A percentile compares a stretch with the other conserved stretches of the same genome.
phyloP scores from a whole-genome alignment of 192 early-diverging fungal species.

The Podila epicladia region DNA sequence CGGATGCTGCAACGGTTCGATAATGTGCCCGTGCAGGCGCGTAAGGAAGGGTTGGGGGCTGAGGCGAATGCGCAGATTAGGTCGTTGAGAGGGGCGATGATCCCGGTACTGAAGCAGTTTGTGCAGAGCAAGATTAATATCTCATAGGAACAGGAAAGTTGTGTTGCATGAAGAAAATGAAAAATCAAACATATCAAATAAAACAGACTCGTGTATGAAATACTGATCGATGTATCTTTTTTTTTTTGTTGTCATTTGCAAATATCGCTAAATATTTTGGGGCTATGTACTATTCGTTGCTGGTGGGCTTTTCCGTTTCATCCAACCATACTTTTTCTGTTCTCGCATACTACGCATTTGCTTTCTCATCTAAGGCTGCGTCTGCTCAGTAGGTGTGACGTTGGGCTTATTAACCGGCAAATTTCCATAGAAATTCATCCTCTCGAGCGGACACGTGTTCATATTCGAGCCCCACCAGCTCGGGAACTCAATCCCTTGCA shows the following conservation, averaged over 20 bases:
- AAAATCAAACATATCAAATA: too few relatives aligned
- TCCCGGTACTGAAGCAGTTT: constrained; percentile 48
- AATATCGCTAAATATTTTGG: too few relatives aligned
- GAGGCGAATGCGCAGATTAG: constrained; percentile 27
- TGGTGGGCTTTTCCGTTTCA: too few relatives aligned
- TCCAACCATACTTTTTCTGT: too few relatives aligned
- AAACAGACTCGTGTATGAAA: too few relatives aligned
- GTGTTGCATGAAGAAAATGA: too few relatives aligned
- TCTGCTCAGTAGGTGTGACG: not conserved
- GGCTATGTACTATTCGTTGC: too few relatives aligned
- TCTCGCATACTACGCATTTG: too few relatives aligned
- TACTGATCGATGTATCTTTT: too few relatives aligned
- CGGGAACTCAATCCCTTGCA: constrained; percentile 49
- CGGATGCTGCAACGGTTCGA: constrained; percentile 48
- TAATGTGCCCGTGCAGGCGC: constrained; percentile 25
- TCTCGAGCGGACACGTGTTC: constrained; percentile 56
- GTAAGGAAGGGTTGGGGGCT: constrained; percentile 20
- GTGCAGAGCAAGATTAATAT: constrained; percentile 36
- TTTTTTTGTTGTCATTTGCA: too few relatives aligned
- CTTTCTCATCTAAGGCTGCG: not conserved
- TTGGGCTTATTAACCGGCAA: constrained; percentile 16
- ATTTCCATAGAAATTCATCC: constrained; percentile 46
- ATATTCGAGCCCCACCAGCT: constrained; percentile 61
- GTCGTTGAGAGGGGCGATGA: constrained; percentile 32
- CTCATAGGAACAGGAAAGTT: too few relatives aligned